Base-by-base conservation (phyloP, 2,329 filamentous ascomycete genomes). In the Neonectria neomacrospora region DNA sequence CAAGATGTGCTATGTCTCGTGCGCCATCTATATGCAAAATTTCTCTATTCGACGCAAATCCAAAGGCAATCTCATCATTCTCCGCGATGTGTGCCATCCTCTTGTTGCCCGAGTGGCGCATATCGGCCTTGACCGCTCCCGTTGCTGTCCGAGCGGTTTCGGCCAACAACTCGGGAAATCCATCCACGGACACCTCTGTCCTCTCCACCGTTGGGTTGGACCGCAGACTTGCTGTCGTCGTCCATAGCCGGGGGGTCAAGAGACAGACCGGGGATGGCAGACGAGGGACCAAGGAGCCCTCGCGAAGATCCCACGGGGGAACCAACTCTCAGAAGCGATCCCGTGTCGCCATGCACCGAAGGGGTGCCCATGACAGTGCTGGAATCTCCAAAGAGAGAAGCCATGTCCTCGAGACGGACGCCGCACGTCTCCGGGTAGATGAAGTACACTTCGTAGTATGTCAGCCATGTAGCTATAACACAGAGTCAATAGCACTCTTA, bases 371-470 rank as follows among this genome's bases (percentile, higher is more conserved):
- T 90, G 11, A 90, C 88, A 2, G 93, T 94, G 26, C 92, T 96
- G 37, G 94, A 92, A 78, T 99, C 96, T 68, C 96, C 96, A 74
- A 99, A 99, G 16, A 99, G 81, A 3, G 89, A 86, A 76, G 97
- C 93, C 96, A 99, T 99, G 71, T 99, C 96, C 80, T 99, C 96
- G 54, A 99, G 85, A 61, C 94, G 91, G 61, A 99, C 90, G 73
- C 96, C 96, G 70, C 94, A 96, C 0, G 96, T 99, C 80, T 99
- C 96, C 30, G 96, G 96, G 77, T 98, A 99, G 70, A 97, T 88
- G 80, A 98, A 98, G 80, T 95, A 99, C 8, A 99, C 96, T 97
- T 10, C 39, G 22, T n/a, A 20, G 2, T n/a, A 8, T 20, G 61
- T 73, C 14, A 73, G 59, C 41, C 14, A 67, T 11, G 14, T 4